Base-by-base conservation (phyloP, 805 yeast species). In the Kodamaea jinghongensis region DNA sequence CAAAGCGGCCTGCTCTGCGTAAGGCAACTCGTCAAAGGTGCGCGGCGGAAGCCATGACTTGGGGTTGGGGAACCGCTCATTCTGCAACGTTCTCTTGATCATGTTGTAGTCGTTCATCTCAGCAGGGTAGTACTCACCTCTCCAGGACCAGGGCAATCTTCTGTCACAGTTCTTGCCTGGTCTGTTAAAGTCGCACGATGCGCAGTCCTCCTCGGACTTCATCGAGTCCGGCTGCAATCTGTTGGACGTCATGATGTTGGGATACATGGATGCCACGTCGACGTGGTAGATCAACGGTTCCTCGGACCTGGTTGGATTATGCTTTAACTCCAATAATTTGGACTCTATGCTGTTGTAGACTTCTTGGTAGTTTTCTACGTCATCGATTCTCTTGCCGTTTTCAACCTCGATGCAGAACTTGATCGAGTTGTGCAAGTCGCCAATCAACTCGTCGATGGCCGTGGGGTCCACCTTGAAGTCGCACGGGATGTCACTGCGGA, bases 231-330 rank as follows among this genome's bases (percentile, higher is more conserved):
- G 99, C 60, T 93, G 99, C 38, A 93, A 71, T 56, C 99, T 79
- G 63, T 93, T 93, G 0, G 98, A 86, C 5, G 96, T 88, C 98
- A 93, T 93, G 58, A 93, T 93, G 56, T 93, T 93, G 4, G 99
- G 99, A 56, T 93, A 93, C 99, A 93, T 93, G 1, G 99, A 93
- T 1, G 99, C 97, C 36, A 93, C 99, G 69, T 93, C 99, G 27
- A 95, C 96, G 56, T 93, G 99, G 54, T 95, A 93, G 47, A 93
- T 93, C 34, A 86, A 68, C 0, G 99, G 99, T 8, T 69, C 67
- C 52, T 93, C 98, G 9, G 60, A 58, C 49, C 97, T 71, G 27
- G 70, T 70, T 1, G 91, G 90, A 28, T 73, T 72, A 1, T 68
- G 58, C 45, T 77, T 80, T 37, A 93, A 62, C 2, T 73, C 85